These are phyloP conservation scores for Abrus precatorius DNA, from an alignment of 306 rosid genomes.

Conservation along the genomic window DNA sequence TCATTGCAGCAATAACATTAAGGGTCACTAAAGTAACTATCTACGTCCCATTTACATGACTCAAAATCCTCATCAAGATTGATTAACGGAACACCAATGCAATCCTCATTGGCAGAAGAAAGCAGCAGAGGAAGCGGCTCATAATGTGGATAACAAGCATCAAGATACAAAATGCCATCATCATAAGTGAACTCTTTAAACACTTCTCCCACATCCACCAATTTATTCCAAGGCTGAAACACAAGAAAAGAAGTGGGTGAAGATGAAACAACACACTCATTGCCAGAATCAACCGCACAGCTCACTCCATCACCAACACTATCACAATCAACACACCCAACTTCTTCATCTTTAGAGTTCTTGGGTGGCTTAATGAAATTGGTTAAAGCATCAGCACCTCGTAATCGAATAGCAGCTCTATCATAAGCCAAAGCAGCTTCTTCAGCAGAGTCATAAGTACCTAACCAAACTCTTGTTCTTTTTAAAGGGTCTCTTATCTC, in stretches of 20 bases:
- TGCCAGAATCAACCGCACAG: background rate
- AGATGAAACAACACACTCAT: background rate
- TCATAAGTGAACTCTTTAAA: background rate
- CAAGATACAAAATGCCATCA: background rate
- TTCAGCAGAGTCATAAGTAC: constrained; percentile 33
- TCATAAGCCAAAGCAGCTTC: constrained; percentile 65
- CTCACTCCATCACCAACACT: background rate
- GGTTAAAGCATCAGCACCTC: constrained; percentile 68
- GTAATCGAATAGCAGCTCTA: constrained; percentile 57
- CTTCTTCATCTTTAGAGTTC: background rate
- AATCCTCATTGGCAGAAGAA: constrained; percentile 4
- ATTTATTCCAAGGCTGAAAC: background rate
- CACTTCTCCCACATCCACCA: background rate
- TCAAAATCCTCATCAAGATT: constrained; percentile 61
- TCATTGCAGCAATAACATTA: background rate
- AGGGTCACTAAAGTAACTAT: constrained; percentile 55
- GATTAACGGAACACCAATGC: constrained; percentile 49
- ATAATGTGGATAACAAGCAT: constrained; percentile 1
- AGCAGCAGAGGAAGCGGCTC: constrained; percentile 47
- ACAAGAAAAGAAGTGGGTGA: constrained; percentile 47
- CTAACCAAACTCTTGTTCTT: constrained; percentile 18
- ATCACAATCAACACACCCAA: background rate
- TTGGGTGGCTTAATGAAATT: constrained; percentile 53
- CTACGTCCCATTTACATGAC: constrained; percentile 82
- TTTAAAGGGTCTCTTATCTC: constrained; percentile 78